Percentiles rank a stretch among this genome's conserved stretches.
These are phyloP conservation scores for Noccaea bulbosa DNA, from an alignment of 345 rosid species.

Conservation along the genomic window DNA sequence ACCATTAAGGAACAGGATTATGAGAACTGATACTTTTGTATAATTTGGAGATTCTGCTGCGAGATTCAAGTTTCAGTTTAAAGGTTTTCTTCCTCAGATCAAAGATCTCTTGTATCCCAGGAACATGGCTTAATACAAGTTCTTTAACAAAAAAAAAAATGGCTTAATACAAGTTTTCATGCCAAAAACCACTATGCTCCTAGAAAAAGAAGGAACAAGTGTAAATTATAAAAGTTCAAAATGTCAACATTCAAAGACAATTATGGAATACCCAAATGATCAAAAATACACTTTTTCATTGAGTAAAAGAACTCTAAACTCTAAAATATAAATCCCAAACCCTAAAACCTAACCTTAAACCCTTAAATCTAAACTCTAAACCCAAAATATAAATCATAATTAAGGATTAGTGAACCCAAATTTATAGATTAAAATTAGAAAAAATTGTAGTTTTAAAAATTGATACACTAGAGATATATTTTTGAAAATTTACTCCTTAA, in stretches of 20 bases:
- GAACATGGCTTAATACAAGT: slow-evolving; percentile 82
- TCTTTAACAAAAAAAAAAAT: too few relatives aligned
- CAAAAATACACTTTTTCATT: too few relatives aligned
- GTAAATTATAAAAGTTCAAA: neutral
- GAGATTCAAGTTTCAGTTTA: slow-evolving; percentile 58
- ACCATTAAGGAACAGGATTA: slow-evolving; percentile 43
- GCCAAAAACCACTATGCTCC: slow-evolving; percentile 77
- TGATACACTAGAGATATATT: too few relatives aligned
- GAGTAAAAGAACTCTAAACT: too few relatives aligned
- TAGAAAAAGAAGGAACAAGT: neutral
- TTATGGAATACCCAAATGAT: slow-evolving; percentile 26
- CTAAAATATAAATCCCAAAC: too few relatives aligned
- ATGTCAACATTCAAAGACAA: neutral
- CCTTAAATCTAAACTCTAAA: too few relatives aligned
- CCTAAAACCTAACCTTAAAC: too few relatives aligned
- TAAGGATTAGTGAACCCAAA: too few relatives aligned
- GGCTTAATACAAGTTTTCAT: slow-evolving; percentile 85
- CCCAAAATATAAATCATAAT: too few relatives aligned
- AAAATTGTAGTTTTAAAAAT: too few relatives aligned
- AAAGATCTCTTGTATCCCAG: slow-evolving; percentile 80
- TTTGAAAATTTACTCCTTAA: too few relatives aligned
- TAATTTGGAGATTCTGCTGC: slow-evolving; percentile 55
- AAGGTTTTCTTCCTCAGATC: slow-evolving; percentile 62
- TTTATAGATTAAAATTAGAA: too few relatives aligned
- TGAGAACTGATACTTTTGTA: slow-evolving; percentile 50